A percentile compares a stretch with the other conserved stretches of the same genome.
Evolutionary conservation across 2,329 filamentous ascomycete genomes (phyloP).

Genomic region (Arthroderma sp.): DNA sequence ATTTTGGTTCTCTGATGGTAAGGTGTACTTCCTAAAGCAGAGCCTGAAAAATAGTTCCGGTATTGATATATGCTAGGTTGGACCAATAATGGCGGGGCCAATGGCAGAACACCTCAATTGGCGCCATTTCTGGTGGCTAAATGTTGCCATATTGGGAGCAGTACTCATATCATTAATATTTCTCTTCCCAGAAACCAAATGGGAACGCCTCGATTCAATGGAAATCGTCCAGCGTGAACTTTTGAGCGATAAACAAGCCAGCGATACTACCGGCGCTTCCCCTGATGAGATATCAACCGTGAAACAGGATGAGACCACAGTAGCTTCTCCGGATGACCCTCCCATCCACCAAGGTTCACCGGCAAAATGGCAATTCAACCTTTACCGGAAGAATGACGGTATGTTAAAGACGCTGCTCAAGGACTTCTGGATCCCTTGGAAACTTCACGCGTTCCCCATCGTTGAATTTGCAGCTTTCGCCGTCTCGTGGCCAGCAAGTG

Average conservation of each 20-base stretch:
- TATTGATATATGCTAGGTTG: conserved; percentile 22
- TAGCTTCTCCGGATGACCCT: conserved; percentile 28
- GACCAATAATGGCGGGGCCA: conserved; percentile 45
- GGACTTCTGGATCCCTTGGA: conserved; percentile 50
- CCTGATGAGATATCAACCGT: conserved; percentile 20
- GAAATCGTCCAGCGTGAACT: conserved; percentile 8
- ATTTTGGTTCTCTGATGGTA: conserved; percentile 50
- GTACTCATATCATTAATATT: conserved; percentile 42
- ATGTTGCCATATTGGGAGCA: conserved; percentile 41
- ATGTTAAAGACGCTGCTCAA: conserved; percentile 32
- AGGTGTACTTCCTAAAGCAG: neutral
- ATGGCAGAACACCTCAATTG: conserved; percentile 48
- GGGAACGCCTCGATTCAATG: conserved; percentile 32
- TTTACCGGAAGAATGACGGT: conserved; percentile 38
- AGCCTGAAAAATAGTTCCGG: no score
- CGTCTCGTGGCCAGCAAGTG: conserved; percentile 46
- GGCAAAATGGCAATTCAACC: conserved; percentile 41
- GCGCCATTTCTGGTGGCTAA: conserved; percentile 55
- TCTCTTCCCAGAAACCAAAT: conserved; percentile 52
- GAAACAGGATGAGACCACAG: conserved; percentile 6
- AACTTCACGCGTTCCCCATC: conserved; percentile 49
- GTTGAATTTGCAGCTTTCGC: conserved; percentile 50
- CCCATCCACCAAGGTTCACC: conserved; percentile 44
- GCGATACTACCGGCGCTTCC: conserved; percentile 8
- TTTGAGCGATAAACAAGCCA: conserved; percentile 1